Evolutionary conservation across 139 green algal species (phyloP).

Genomic region (Chlamydomonas incerta): DNA sequence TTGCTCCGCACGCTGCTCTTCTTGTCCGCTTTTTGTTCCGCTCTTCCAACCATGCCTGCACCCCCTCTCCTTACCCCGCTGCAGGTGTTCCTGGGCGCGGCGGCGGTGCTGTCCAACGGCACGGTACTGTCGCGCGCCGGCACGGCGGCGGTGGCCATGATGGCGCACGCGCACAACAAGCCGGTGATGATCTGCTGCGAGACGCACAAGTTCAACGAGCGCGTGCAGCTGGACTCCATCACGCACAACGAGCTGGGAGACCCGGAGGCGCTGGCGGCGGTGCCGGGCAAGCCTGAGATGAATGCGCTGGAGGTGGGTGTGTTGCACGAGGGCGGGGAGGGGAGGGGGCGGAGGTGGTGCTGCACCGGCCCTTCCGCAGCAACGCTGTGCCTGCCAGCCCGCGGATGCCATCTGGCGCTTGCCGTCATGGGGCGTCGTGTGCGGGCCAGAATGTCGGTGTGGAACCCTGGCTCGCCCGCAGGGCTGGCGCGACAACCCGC

Average conservation of each 20-base stretch:
- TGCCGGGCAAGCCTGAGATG: slow-evolving; percentile 53
- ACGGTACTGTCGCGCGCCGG: slow-evolving; percentile 88
- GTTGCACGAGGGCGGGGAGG: too few relatives aligned
- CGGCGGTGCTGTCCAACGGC: slow-evolving; percentile 94
- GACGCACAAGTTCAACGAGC: slow-evolving; percentile 97
- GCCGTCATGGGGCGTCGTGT: too few relatives aligned
- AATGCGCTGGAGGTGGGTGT: slow-evolving; percentile 41
- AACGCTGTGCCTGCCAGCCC: too few relatives aligned
- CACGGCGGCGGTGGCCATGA: slow-evolving; percentile 88
- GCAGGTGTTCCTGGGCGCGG: slow-evolving; percentile 90
- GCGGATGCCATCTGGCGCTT: too few relatives aligned
- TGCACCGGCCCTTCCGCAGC: too few relatives aligned
- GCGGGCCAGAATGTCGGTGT: too few relatives aligned
- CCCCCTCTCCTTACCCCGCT: too few relatives aligned
- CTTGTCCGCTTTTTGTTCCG: too few relatives aligned
- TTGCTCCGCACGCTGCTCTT: too few relatives aligned
- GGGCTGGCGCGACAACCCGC: slow-evolving; percentile 62
- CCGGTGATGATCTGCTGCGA: slow-evolving; percentile 95
- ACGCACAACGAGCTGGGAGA: slow-evolving; percentile 97
- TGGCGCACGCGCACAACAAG: slow-evolving; percentile 75
- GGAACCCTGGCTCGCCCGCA: too few relatives aligned
- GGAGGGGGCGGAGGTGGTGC: too few relatives aligned
- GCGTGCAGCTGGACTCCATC: slow-evolving; percentile 93
- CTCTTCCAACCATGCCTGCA: too few relatives aligned
- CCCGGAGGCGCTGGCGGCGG: slow-evolving; percentile 67